Base-by-base conservation (phyloP, 1,284 basidiomycete species). In the Papiliotrema fonsecae region DNA sequence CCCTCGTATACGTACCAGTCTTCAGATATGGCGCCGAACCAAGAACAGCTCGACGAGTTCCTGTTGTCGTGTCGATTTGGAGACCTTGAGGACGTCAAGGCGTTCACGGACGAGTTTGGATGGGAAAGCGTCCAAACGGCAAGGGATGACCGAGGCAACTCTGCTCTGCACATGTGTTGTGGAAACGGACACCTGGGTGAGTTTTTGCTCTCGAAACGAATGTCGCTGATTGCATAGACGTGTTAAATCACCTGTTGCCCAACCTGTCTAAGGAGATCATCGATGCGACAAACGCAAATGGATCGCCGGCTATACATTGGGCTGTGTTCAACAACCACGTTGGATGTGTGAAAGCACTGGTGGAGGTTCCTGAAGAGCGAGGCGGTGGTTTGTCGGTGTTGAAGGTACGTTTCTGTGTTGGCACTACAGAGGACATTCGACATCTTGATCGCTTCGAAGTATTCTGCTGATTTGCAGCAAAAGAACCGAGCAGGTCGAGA, bases 281-380 rank as follows among this genome's bases (percentile, higher is more conserved):
- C 26, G 72, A 80, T 2, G 74, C 76, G 1, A 79, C 79, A 50
- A 93, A 92, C 65, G 71, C 72, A 37, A 78, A 86, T 2, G 79
- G 82, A 50, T 89, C 87, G 14, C 91, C 87, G 2, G 78, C 90
- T 5, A 74, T 93, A 10, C 90, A 93, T 67, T 93, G 89, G 89
- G 89, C 90, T 0, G 82, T 86, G 1, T 69, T 90, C 35, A 93
- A 93, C 71, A 77, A 80, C 14, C 88, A 92, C 57, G 78, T 92
- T 6, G 62, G 72, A 9, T 71, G 83, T 45, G 79, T 82, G 1
- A 78, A 86, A 67, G 77, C 77, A n/a, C 80, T 93, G 28, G 81
- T 90, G 9, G 64, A 72, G 21, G 44, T 66, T 26, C 62, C 70
- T 14, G 68, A 72, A 48, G 68, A 65, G 48, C 47, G 62, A 37